A percentile compares a stretch with the other conserved stretches of the same genome.
Evolutionary conservation across 2,329 filamentous ascomycete genomes (phyloP).

Genomic region (Colletotrichum echinochloae): DNA sequence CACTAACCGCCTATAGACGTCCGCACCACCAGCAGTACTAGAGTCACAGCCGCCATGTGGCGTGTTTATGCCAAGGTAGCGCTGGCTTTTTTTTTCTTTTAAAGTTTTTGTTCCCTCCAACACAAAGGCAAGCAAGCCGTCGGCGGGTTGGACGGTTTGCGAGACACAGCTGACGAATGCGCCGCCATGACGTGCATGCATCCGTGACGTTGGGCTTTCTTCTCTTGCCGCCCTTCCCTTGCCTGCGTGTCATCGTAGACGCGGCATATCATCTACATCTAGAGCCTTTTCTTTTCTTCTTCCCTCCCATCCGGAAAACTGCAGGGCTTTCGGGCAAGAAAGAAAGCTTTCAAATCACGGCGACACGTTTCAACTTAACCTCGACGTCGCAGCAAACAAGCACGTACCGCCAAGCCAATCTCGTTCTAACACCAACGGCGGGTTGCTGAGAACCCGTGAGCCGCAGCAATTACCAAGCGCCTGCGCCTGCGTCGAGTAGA

Average conservation of each 20-base stretch:
- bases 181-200: neutral
- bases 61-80: neutral
- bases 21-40: neutral
- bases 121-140: neutral
- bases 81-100: no score
- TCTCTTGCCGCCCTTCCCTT: neutral
- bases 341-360: neutral
- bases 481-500: constrained; percentile 1
- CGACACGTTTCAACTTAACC: neutral
- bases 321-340: neutral
- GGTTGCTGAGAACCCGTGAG: neutral
- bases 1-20: neutral
- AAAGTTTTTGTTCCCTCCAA: no score
- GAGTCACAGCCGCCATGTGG: neutral
- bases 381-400: neutral
- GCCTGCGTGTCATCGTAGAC: neutral
- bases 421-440: neutral
- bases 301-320: neutral
- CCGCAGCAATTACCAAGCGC: neutral
- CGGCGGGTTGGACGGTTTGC: neutral
- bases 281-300: constrained; percentile 1
- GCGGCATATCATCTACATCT: neutral
- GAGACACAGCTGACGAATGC: neutral
- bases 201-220: constrained; percentile 19
- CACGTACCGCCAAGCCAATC: neutral